Base-by-base conservation (phyloP, 345 rosid genomes). In the Ceriops zippeliana region DNA sequence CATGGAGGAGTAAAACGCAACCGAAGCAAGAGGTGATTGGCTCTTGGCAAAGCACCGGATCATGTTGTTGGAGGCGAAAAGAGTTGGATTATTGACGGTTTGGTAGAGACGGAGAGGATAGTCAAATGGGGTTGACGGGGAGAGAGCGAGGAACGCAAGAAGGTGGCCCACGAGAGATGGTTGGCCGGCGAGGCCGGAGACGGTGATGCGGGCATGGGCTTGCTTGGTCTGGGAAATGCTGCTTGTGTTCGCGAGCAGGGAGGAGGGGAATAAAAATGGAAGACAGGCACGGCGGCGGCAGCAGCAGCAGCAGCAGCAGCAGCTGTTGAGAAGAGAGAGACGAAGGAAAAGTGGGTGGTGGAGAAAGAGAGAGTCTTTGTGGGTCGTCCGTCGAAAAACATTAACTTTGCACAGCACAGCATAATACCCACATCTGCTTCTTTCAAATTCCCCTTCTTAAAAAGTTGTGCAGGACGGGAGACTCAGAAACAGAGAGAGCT, bases 31-130 rank as follows among this genome's bases (percentile, higher is more conserved):
- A 6, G 80, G 80, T 32, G 24, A 59, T 3, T 61, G 65, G 26
- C 67, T 69, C 67, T 54, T 37, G 22, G 68, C 62, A 28, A 77
- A 57, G 80, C 77, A 77, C 0, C 77, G 66, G 32, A 73, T 73
- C 67, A 77, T 32, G 77, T 77, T 77, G 56, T 77, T 77, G 47
- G 74, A 63, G 67, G 74, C 68, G 62, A 77, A 77, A 17, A 58
- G 53, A n/a, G 61, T 21, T 9, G 77, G 80, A 1, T 22, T 38
- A 8, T 52, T 24, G 8, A 73, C 21, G 32, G 70, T 30, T 24
- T 35, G 73, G 58, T 58, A 73, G 70, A 77, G 26, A 22, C 28
- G 11, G 61, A 64, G 63, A 0, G 71, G 52, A 27, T 77, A 77
- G 3, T 46, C 34, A 61, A 69, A 58, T 31, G 68, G 57, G 64